A percentile compares a stretch with the other conserved stretches of the same genome.
phyloP scores from a whole-genome alignment of 768 basidiomycete genomes.

The Macrolepiota albuminosa region DNA sequence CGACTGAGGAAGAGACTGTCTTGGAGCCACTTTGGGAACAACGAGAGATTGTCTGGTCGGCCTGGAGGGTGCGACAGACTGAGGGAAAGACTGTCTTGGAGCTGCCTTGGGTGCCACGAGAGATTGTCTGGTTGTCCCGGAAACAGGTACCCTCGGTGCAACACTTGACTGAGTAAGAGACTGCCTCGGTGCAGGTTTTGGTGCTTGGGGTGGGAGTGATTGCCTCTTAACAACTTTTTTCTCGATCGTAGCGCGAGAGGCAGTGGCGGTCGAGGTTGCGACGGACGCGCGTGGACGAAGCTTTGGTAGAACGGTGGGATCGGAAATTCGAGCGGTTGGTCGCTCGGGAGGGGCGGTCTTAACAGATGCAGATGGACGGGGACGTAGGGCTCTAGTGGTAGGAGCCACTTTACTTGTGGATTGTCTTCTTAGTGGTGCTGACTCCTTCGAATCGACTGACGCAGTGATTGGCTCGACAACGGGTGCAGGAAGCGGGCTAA shows the following conservation, averaged over 20 bases:
- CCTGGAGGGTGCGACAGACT: not conserved
- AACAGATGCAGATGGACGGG: not conserved
- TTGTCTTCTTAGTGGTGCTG: not conserved
- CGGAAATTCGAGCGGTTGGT: too few species aligned
- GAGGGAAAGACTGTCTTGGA: not conserved
- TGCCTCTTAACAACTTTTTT: not conserved
- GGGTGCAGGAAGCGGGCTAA: not conserved
- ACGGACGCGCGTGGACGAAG: constrained; percentile 2
- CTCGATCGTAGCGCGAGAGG: not conserved
- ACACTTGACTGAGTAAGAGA: not conserved
- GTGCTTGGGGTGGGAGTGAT: not conserved
- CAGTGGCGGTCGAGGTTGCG: not conserved
- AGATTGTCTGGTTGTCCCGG: not conserved
- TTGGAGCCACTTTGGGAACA: not conserved
- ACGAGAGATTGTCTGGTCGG: not conserved
- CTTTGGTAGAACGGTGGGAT: not conserved
- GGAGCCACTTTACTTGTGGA: constrained; percentile 2
- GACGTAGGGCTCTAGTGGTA: constrained; percentile 1
- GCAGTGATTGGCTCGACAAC: not conserved
- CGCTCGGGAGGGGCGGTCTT: not conserved
- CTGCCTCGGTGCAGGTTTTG: not conserved
- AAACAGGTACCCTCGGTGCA: not conserved
- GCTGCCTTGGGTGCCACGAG: not conserved
- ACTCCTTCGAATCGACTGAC: not conserved
- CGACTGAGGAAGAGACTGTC: not conserved